phyloP scores from a whole-genome alignment of 108 stramenopile genomes.

The Skeletonema grethae region DNA sequence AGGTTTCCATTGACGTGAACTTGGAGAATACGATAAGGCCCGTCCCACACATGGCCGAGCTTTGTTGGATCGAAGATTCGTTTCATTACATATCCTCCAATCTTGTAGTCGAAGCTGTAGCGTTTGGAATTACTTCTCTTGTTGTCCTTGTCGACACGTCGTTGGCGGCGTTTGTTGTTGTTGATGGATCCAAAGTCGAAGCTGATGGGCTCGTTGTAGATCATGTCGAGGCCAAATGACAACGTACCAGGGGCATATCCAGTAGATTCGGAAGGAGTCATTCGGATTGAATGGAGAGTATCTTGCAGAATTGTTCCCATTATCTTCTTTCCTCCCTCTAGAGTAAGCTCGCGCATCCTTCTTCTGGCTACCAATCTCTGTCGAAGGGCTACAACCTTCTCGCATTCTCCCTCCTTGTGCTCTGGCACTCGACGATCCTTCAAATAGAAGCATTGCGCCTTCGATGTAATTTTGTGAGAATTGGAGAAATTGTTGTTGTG shows the following conservation, averaged over 20 bases:
- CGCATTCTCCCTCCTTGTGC: conserved; percentile 51
- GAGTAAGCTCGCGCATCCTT: conserved; percentile 10
- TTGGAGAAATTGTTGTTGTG: not conserved
- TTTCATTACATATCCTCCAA: not conserved
- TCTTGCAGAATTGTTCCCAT: too few species aligned
- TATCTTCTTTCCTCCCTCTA: not conserved
- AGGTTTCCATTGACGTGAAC: too few species aligned
- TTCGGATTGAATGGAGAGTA: conserved; percentile 32
- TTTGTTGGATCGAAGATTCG: not conserved
- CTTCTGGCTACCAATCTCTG: conserved; percentile 34
- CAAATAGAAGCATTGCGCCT: not conserved
- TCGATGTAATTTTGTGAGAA: not conserved
- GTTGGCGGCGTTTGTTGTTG: not conserved
- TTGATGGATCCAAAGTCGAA: conserved; percentile 14
- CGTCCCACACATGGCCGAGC: not conserved
- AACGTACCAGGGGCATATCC: conserved; percentile 42
- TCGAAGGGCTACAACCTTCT: conserved; percentile 41
- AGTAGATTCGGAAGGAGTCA: conserved; percentile 7
- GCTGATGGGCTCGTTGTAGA: conserved; percentile 33
- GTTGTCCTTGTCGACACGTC: not conserved
- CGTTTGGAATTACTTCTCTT: not conserved
- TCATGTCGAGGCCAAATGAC: conserved; percentile 49
- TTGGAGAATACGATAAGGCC: too few species aligned
- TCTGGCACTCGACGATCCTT: conserved; percentile 36
- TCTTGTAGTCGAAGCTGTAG: not conserved